These are phyloP conservation scores for Wickerhamomyces bisporus DNA, from an alignment of 805 yeast genomes.

Conservation along the genomic window DNA sequence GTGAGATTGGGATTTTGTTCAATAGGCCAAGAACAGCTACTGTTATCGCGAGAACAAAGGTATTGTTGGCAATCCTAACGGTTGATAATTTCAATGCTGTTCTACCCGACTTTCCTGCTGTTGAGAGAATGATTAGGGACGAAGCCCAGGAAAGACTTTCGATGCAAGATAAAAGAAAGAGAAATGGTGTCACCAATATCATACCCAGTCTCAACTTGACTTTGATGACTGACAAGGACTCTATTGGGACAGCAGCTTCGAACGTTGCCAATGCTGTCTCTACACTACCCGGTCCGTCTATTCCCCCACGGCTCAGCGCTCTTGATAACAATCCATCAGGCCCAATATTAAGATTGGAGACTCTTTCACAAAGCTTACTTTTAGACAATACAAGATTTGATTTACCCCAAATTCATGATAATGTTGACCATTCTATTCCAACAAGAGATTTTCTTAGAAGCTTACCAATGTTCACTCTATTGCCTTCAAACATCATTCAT, in stretches of 20 bases:
- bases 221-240: conserved; percentile 3
- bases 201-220: conserved; percentile 14
- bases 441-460: conserved; percentile 54
- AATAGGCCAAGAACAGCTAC: conserved; percentile 78
- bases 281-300: conserved; percentile 34
- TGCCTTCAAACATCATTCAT: conserved; percentile 58
- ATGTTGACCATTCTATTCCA: conserved; percentile 49
- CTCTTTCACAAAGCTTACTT: background rate
- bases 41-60: conserved; percentile 63
- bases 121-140: conserved; percentile 66
- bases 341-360: conserved; percentile 1
- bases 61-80: conserved; percentile 63
- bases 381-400: background rate
- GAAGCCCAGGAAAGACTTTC: conserved; percentile 77
- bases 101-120: conserved; percentile 54
- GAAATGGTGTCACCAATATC: conserved; percentile 33
- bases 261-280: conserved; percentile 28
- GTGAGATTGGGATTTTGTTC: conserved; percentile 73
- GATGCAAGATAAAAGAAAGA: conserved; percentile 58
- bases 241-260: conserved; percentile 22
- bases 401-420: conserved; percentile 27
- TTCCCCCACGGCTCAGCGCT: conserved; percentile 28
- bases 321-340: conserved; percentile 6
- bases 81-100: conserved; percentile 56
- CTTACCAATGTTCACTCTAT: conserved; percentile 51